Evolutionary conservation across 23 red algal genomes (phyloP).

Genomic region (Cyanidium caldarium): DNA sequence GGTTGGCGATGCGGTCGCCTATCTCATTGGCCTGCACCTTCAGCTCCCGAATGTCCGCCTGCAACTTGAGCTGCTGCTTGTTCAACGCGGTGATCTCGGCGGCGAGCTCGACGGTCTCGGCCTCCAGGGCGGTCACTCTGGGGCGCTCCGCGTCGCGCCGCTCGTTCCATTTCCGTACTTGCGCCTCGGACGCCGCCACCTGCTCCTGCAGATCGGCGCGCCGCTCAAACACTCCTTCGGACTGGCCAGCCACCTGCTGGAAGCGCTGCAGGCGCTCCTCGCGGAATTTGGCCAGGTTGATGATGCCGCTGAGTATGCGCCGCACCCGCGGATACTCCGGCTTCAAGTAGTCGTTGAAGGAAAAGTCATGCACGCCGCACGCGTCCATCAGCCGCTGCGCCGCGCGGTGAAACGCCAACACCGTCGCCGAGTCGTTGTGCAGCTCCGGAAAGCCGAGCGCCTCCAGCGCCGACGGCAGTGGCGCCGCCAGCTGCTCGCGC

Average conservation of each 20-base stretch:
- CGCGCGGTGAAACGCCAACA: slow-evolving; percentile 22
- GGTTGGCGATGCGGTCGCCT: slow-evolving; percentile 23
- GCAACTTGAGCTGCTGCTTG: slow-evolving; percentile 42
- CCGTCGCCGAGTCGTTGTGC: slow-evolving; percentile 22
- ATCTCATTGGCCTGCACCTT: slow-evolving; percentile 33
- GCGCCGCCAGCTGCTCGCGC: slow-evolving; percentile 15
- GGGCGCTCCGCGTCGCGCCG: slow-evolving; percentile 32
- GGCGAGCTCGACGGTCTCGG: slow-evolving; percentile 25
- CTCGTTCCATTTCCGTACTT: slow-evolving; percentile 23
- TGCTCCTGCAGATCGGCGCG: slow-evolving; percentile 14
- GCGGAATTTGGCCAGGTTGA: slow-evolving; percentile 84
- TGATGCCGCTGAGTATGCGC: slow-evolving; percentile 49
- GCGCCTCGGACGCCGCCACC: slow-evolving; percentile 19
- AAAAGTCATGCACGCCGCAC: slow-evolving; percentile 45
- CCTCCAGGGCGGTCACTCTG: slow-evolving; percentile 25
- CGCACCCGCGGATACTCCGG: slow-evolving; percentile 51
- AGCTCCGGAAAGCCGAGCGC: slow-evolving; percentile 21
- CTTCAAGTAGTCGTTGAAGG: slow-evolving; percentile 45
- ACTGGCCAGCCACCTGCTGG: slow-evolving; percentile 32
- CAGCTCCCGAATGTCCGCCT: slow-evolving; percentile 35
- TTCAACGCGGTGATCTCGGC: slow-evolving; percentile 31
- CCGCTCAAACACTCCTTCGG: slow-evolving; percentile 32
- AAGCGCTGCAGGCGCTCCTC: slow-evolving; percentile 40
- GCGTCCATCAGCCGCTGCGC: slow-evolving; percentile 27
- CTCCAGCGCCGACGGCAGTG: slow-evolving; percentile 13